phyloP scores from a whole-genome alignment of 495 filamentous ascomycete species.

The Penicillium psychrofluorescens region DNA sequence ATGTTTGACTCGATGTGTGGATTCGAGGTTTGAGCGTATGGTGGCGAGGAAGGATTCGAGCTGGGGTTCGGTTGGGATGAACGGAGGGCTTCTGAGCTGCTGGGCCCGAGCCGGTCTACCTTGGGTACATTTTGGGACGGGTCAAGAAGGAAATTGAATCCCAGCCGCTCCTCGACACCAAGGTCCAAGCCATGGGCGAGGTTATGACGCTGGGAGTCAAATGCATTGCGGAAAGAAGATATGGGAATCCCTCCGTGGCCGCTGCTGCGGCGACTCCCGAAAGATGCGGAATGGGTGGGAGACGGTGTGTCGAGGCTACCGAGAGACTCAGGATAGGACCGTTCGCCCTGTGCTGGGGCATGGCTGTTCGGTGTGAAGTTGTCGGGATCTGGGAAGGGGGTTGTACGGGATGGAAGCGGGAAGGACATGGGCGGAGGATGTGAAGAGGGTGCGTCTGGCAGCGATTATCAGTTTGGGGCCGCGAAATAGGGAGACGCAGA shows the following conservation, averaged over 20 bases:
- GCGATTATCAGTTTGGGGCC: slow-evolving; percentile 2
- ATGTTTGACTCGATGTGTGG: slow-evolving; percentile 14
- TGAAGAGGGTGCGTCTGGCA: slow-evolving; percentile 8
- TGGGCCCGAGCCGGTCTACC: slow-evolving; percentile 27
- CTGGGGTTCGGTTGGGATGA: slow-evolving; percentile 15
- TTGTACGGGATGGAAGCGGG: slow-evolving; percentile 14
- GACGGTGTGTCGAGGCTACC: slow-evolving; percentile 30
- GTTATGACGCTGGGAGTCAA: slow-evolving; percentile 48
- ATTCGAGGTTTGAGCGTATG: slow-evolving; percentile 19
- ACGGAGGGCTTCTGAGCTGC: slow-evolving; percentile 18
- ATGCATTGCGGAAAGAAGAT: slow-evolving; percentile 23
- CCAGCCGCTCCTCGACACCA: slow-evolving; percentile 51
- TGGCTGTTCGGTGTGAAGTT: slow-evolving; percentile 12
- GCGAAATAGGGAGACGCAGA: not conserved
- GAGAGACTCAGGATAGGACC: slow-evolving; percentile 23
- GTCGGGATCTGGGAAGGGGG: slow-evolving; percentile 20
- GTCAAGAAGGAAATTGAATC: slow-evolving; percentile 62
- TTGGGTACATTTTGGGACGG: slow-evolving; percentile 37
- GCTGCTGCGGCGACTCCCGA: slow-evolving; percentile 24
- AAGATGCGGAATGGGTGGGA: slow-evolving; percentile 25
- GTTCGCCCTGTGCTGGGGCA: slow-evolving; percentile 10
- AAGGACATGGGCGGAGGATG: slow-evolving; percentile 10
- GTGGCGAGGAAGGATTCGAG: slow-evolving; percentile 14
- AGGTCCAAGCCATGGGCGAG: slow-evolving; percentile 50
- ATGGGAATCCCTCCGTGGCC: slow-evolving; percentile 10